Evolutionary conservation across 306 rosid species (phyloP).

Genomic region (Lathyrus oleraceus): DNA sequence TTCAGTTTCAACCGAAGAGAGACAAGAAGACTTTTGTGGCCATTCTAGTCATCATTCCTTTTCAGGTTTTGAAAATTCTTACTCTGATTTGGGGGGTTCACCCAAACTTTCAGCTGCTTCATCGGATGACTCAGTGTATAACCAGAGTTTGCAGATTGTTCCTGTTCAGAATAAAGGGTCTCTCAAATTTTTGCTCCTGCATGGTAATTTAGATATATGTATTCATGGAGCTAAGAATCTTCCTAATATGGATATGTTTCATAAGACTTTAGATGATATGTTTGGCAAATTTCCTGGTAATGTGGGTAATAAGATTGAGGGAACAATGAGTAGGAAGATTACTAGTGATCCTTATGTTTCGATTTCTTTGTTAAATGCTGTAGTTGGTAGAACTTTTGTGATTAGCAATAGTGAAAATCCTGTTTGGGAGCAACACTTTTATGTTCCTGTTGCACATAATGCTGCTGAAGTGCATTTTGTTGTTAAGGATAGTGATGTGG

Average conservation of each 20-base stretch:
- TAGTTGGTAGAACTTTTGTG: constrained; percentile 91
- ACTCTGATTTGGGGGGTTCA: constrained; percentile 37
- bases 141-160: constrained; percentile 66
- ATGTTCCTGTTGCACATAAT: constrained; percentile 85
- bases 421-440: constrained; percentile 83
- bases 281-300: constrained; percentile 60
- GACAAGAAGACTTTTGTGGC: constrained; percentile 50
- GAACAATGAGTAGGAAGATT: constrained; percentile 55
- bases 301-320: constrained; percentile 59
- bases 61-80: constrained; percentile 45
- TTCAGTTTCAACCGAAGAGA: constrained; percentile 44
- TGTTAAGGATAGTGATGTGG: constrained; percentile 94
- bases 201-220: constrained; percentile 90
- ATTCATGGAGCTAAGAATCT: constrained; percentile 68
- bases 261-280: constrained; percentile 80
- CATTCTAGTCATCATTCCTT: constrained; percentile 44
- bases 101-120: constrained; percentile 41
- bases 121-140: constrained; percentile 54
- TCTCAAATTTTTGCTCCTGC: constrained; percentile 71
- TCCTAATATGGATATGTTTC: constrained; percentile 98
- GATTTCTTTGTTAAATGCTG: constrained; percentile 69
- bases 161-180: constrained; percentile 64
- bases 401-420: constrained; percentile 88
- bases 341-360: constrained; percentile 98
- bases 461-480: constrained; percentile 82